Percentiles rank a stretch among this genome's conserved stretches.
These are phyloP conservation scores for Nakaseomyces kungkrabaensis DNA, from an alignment of 1,139 yeast species.

Conservation along the genomic window DNA sequence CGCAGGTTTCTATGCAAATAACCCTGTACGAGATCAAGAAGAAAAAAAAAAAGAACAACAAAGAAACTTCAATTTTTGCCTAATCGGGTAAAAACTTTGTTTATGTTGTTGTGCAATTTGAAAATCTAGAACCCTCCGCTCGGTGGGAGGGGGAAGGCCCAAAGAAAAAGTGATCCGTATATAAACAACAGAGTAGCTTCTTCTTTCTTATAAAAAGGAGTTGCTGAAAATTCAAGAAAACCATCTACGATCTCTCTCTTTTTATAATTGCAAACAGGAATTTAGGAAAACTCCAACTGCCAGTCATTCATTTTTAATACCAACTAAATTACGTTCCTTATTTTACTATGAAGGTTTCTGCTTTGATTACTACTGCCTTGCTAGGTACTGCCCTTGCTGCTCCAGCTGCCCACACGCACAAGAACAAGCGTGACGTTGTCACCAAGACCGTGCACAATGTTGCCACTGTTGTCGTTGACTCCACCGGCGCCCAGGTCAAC, in stretches of 20 bases:
- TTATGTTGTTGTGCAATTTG: too few species aligned
- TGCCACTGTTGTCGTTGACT: conserved; percentile 28
- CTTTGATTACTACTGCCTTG: conserved; percentile 30
- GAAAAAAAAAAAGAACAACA: background rate
- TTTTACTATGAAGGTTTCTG: conserved; percentile 2
- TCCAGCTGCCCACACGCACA: conserved; percentile 36
- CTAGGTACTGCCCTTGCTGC: conserved; percentile 33
- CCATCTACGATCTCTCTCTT: too few species aligned
- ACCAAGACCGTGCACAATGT: conserved; percentile 36
- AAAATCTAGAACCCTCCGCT: too few species aligned
- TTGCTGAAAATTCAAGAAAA: too few species aligned
- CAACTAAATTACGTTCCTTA: conserved; percentile 1
- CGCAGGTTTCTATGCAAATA: too few species aligned
- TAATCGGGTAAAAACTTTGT: background rate
- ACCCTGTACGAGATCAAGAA: background rate
- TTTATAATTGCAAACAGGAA: too few species aligned
- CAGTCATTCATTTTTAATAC: conserved; percentile 4
- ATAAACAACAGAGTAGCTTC: conserved; percentile 1
- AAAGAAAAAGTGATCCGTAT: background rate
- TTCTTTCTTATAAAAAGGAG: too few species aligned
- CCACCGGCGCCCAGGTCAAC: conserved; percentile 15
- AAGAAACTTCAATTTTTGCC: background rate
- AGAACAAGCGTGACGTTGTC: conserved; percentile 39
- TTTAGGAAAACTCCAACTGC: conserved; percentile 2
- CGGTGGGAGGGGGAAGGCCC: too few species aligned